A percentile compares a stretch with the other conserved stretches of the same genome.
Conservation (phyloP, 208 protist species). For the Wallacemonas collosoma region DNA sequence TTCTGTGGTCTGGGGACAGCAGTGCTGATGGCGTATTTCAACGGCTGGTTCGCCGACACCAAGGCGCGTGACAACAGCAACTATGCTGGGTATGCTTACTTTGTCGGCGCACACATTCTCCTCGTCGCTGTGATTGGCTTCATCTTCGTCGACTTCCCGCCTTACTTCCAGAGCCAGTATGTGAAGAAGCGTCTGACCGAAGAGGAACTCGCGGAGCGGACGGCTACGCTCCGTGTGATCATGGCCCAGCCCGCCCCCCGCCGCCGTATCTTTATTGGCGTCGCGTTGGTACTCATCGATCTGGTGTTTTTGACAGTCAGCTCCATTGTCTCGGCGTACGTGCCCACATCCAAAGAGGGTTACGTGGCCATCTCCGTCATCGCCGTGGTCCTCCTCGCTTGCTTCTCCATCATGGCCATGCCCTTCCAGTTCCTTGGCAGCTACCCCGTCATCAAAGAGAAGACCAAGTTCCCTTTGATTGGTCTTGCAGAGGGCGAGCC, state of each 20-base stretch:
- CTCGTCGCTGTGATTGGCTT: slow-evolving; percentile 35
- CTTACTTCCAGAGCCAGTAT: slow-evolving; percentile 61
- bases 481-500: slow-evolving; percentile 34
- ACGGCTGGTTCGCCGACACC: slow-evolving; percentile 58
- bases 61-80: slow-evolving; percentile 35
- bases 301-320: slow-evolving; percentile 59
- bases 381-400: slow-evolving; percentile 40
- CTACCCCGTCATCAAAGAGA: slow-evolving; percentile 48
- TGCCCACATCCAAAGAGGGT: slow-evolving; percentile 25
- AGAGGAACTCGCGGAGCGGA: slow-evolving; percentile 46
- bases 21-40: slow-evolving; percentile 80
- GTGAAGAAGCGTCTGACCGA: slow-evolving; percentile 35
- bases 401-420: slow-evolving; percentile 57
- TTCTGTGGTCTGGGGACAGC: slow-evolving; percentile 79
- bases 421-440: slow-evolving; percentile 67
- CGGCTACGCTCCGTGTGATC: slow-evolving; percentile 43
- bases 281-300: slow-evolving; percentile 36
- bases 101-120: slow-evolving; percentile 45
- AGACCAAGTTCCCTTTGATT: slow-evolving; percentile 42
- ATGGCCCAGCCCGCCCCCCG: slow-evolving; percentile 44
- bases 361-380: slow-evolving; percentile 56
- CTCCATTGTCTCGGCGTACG: slow-evolving; percentile 58
- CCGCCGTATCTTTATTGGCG: slow-evolving; percentile 59
- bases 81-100: slow-evolving; percentile 65
- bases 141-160: slow-evolving; percentile 53